Conservation (phyloP, 331 rosid species). For the Cucumis variabilis region DNA sequence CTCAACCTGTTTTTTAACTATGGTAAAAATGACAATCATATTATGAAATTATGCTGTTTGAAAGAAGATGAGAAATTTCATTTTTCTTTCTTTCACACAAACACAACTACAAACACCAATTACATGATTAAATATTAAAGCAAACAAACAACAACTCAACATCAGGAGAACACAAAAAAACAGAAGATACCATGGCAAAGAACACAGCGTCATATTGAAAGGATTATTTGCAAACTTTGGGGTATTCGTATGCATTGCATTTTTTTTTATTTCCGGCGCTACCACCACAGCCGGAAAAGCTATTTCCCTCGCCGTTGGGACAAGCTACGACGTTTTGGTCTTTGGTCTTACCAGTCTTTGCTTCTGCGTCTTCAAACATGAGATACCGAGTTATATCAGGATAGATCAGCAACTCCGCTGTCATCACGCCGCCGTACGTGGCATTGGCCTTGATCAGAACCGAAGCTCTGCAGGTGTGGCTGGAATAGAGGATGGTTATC, state of each 20-base stretch:
- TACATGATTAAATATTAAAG: background rate
- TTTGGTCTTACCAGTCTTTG: background rate
- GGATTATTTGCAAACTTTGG: background rate
- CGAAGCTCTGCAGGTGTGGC: background rate
- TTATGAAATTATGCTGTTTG: too few species aligned
- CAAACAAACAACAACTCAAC: too few species aligned
- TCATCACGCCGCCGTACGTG: background rate
- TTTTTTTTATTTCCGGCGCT: background rate
- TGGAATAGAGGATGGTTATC: background rate
- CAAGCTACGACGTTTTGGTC: background rate
- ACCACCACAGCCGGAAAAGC: background rate
- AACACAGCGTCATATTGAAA: too few species aligned
- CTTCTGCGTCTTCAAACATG: accelerated
- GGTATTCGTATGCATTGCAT: background rate
- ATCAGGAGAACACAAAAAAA: too few species aligned
- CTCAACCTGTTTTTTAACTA: too few species aligned
- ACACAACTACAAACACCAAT: background rate
- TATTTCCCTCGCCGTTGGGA: background rate
- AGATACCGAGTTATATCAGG: background rate
- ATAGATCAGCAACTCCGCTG: background rate
- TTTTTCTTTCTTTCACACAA: background rate
- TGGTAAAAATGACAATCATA: too few species aligned
- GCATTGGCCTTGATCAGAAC: background rate
- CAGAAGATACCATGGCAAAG: background rate
- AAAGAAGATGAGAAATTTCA: background rate